A percentile compares a stretch with the other conserved stretches of the same genome.
Conservation (phyloP, 2,329 filamentous ascomycete species). For the Thielaviopsis cerberus region DNA sequence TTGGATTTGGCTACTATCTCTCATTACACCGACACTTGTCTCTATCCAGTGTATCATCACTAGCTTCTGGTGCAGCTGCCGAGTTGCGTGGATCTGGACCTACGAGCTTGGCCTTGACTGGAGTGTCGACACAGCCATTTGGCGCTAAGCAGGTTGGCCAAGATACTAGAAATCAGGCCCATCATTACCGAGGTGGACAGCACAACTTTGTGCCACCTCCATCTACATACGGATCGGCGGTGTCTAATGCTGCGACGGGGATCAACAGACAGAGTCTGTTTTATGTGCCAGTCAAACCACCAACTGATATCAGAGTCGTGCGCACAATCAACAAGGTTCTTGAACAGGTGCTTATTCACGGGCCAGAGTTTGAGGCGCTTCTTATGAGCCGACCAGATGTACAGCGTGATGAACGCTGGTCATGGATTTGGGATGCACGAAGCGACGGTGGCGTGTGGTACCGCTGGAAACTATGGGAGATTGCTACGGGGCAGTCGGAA, state of each 20-base stretch:
- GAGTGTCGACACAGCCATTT: constrained; percentile 43
- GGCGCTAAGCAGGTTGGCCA: constrained; percentile 48
- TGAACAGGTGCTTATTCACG: constrained; percentile 60
- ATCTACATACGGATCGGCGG: constrained; percentile 36
- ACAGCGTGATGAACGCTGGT: constrained; percentile 74
- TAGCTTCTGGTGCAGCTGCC: constrained; percentile 21
- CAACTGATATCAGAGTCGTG: constrained; percentile 59
- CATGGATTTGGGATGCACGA: constrained; percentile 79
- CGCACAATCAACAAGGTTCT: constrained; percentile 76
- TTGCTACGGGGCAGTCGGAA: constrained; percentile 42
- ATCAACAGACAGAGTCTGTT: constrained; percentile 30
- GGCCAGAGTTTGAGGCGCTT: constrained; percentile 75
- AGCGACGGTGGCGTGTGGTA: constrained; percentile 75
- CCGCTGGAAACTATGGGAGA: constrained; percentile 76
- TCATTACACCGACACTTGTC: constrained; percentile 68
- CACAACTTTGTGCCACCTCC: constrained; percentile 59
- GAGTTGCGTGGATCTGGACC: constrained; percentile 18
- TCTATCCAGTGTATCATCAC: constrained; percentile 13
- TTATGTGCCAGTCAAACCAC: constrained; percentile 56
- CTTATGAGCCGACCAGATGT: constrained; percentile 76
- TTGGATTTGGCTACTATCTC: constrained; percentile 70
- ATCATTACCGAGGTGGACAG: neutral
- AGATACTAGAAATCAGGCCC: neutral
- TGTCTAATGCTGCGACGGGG: neutral
- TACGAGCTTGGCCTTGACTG: neutral